These are phyloP conservation scores for Aquilaria yunnanensis DNA, from an alignment of 345 rosid genomes.

Conservation along the genomic window DNA sequence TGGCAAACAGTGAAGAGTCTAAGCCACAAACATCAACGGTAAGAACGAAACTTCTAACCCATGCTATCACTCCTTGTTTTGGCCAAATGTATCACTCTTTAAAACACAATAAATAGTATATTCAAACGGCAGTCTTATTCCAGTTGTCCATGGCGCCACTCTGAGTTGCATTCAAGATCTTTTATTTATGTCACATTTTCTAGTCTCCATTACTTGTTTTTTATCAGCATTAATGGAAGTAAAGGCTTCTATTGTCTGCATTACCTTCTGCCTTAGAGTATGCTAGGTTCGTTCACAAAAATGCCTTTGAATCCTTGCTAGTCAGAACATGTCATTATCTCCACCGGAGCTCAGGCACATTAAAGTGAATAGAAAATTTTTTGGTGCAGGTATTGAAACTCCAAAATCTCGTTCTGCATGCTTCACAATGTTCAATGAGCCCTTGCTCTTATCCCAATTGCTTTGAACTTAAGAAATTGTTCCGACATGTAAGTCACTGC, in stretches of 20 bases:
- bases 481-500: slow-evolving; percentile 32
- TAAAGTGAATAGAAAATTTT: slow-evolving; percentile 4
- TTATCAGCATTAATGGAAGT: not conserved
- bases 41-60: not conserved
- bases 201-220: not conserved
- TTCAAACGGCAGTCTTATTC: not conserved
- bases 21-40: not conserved
- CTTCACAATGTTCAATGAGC: slow-evolving; percentile 17
- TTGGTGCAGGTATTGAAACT: slow-evolving; percentile 19
- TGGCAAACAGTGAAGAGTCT: not conserved
- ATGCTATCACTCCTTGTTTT: not conserved
- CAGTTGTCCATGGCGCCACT: not conserved
- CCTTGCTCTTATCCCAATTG: slow-evolving; percentile 37
- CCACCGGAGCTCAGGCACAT: not conserved
- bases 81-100: not conserved
- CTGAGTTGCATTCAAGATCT: not conserved
- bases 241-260: no score
- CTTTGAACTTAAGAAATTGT: slow-evolving; percentile 22
- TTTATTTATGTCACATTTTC: not conserved
- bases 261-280: no score
- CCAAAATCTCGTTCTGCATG: slow-evolving; percentile 36
- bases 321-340: not conserved
- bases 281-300: no score
- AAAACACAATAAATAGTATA: not conserved
- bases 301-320: no score